Evolutionary conservation across 345 rosid genomes (phyloP).

Genomic region (Alliaria petiolata): DNA sequence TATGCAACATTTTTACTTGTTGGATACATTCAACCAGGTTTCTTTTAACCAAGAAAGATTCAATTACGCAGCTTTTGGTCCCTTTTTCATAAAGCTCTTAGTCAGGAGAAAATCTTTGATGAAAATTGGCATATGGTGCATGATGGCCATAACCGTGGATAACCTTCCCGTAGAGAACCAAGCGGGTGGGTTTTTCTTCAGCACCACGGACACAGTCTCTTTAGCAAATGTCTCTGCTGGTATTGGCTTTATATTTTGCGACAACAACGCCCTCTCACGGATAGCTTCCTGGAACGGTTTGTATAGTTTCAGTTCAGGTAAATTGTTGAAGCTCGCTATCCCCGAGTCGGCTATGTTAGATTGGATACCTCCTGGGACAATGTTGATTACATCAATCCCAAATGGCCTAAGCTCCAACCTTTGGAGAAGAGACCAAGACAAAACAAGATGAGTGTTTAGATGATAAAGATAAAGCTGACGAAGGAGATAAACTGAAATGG

Average conservation of each 20-base stretch:
- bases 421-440: background rate
- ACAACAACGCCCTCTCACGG: constrained; percentile 47
- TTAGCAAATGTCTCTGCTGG: constrained; percentile 70
- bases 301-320: constrained; percentile 80
- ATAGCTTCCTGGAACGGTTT: constrained; percentile 60
- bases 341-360: constrained; percentile 77
- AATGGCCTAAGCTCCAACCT: constrained; percentile 83
- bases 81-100: constrained; percentile 40
- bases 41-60: too few species aligned
- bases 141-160: constrained; percentile 49
- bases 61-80: background rate
- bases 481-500: background rate
- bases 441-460: background rate
- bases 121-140: constrained; percentile 66
- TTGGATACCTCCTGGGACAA: constrained; percentile 76
- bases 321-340: constrained; percentile 39
- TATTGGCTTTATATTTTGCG: constrained; percentile 47
- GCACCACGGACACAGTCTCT: constrained; percentile 50
- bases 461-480: background rate
- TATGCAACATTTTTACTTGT: too few species aligned
- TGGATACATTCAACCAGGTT: too few species aligned
- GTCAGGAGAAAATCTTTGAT: constrained; percentile 58
- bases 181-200: constrained; percentile 61
- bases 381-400: constrained; percentile 71
- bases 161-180: constrained; percentile 67